Base-by-base conservation (phyloP, 768 basidiomycete species). In the Rhodotorula kratochvilovae region DNA sequence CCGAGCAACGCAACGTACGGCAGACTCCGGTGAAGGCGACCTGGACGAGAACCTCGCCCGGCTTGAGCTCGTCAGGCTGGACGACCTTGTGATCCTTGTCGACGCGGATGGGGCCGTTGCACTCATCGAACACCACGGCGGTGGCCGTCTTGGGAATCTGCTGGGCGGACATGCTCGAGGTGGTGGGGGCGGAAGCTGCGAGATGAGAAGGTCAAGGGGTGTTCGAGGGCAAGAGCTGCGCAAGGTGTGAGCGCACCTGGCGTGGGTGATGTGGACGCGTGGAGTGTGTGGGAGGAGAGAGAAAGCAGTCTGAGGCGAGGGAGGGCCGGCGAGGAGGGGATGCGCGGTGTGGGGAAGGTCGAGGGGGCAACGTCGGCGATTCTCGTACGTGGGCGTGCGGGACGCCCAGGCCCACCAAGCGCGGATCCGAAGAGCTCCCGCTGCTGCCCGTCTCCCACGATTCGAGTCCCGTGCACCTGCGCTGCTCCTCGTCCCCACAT, bases 41-140 rank as follows among this genome's bases (percentile, higher is more conserved):
- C 15, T 51, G 36, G 61, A 73, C 75, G 29, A 77, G 66, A 12
- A 63, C 70, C 45, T 78, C 70, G 53, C 76, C 76, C 17, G 74
- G 67, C 66, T 76, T 77, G 50, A 78, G 74, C 29, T 78, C 76
- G 31, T 50, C 39, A 1, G 61, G 64, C 51, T 77, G 74, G 17
- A 60, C 57, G 60, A 78, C 77, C 33, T 70, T 67, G 59, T 72
- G 66, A 29, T 72, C 63, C 25, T 59, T 54, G 43, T 74, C 68
- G 51, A 74, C 62, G 31, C 57, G 35, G 59, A 76, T 43, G 5
- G 71, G 68, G 8, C 75, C 75, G 39, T 64, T 58, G 27, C 60
- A 56, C 29, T 64, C 50, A 31, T 63, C n/a, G 65, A 56, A 71
- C 63, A 60, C 65, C 57, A 66, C 36, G 57, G 65, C 65, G 0